Evolutionary conservation across 2,329 filamentous ascomycete species (phyloP).

Genomic region (Ploettnerulaceae sp.): DNA sequence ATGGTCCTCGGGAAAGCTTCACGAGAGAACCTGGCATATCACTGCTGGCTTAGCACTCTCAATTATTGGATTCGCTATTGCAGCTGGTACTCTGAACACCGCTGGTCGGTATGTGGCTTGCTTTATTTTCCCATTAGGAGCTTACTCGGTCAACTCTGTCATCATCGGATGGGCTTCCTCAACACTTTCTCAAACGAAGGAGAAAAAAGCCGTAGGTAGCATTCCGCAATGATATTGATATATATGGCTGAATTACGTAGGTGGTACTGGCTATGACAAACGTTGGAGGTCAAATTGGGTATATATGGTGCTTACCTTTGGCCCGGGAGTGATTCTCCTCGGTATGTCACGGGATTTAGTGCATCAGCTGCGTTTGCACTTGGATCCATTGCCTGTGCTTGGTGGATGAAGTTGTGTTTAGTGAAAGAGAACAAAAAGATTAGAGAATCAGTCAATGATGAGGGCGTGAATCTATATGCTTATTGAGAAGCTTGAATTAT

Average conservation of each 20-base stretch:
- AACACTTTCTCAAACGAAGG: constrained; percentile 18
- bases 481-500: no score
- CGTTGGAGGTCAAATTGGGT: constrained; percentile 1
- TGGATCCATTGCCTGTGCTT: background rate
- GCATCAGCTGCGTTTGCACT: background rate
- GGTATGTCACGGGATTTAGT: background rate
- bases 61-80: constrained; percentile 33
- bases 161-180: constrained; percentile 24
- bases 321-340: background rate
- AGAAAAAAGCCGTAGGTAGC: constrained; percentile 21
- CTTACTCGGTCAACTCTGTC: constrained; percentile 33
- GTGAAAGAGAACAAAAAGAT: constrained; percentile 1
- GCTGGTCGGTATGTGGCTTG: constrained; percentile 33
- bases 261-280: constrained; percentile 4
- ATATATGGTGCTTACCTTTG: constrained; percentile 4
- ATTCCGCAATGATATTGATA: constrained; percentile 12
- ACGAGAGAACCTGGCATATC: constrained; percentile 34
- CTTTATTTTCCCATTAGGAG: constrained; percentile 32
- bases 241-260: background rate
- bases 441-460: background rate
- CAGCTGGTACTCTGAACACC: constrained; percentile 26
- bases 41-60: constrained; percentile 27
- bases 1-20: constrained; percentile 26
- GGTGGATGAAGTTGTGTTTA: constrained; percentile 4
- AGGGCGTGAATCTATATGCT: constrained; percentile 1